Evolutionary conservation across 1,139 yeast genomes (phyloP).

Genomic region (Magnusiomyces clavatus): DNA sequence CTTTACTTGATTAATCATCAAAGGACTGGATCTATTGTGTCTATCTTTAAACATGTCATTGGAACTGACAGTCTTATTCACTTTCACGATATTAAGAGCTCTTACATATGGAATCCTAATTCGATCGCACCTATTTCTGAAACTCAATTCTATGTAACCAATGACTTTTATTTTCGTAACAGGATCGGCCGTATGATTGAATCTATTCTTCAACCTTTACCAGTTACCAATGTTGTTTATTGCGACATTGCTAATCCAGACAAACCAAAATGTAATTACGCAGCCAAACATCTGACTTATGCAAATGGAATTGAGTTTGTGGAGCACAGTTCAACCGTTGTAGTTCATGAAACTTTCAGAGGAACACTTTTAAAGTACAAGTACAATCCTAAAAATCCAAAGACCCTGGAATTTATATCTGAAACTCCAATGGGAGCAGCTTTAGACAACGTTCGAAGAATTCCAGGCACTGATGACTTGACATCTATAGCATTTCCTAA

Average conservation of each 20-base stretch:
- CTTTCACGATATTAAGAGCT: conserved; percentile 11
- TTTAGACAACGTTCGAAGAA: conserved; percentile 16
- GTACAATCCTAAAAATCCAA: conserved; percentile 7
- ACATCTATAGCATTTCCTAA: conserved; percentile 17
- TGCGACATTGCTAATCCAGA: conserved; percentile 9
- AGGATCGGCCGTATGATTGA: conserved; percentile 9
- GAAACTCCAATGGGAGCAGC: conserved; percentile 8
- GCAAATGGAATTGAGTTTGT: conserved; percentile 17
- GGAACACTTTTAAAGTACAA: conserved; percentile 13
- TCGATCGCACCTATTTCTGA: conserved; percentile 15
- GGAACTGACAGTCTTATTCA: conserved; percentile 12
- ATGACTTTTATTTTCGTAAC: conserved; percentile 15
- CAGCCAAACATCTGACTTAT: conserved; percentile 9
- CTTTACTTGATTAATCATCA: conserved; percentile 18
- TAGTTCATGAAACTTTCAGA: conserved; percentile 12
- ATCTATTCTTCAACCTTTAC: conserved; percentile 10
- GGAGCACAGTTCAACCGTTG: conserved; percentile 8
- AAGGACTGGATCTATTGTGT: conserved; percentile 14
- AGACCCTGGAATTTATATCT: neutral
- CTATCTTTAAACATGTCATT: conserved; percentile 16
- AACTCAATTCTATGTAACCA: conserved; percentile 15
- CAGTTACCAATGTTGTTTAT: conserved; percentile 12
- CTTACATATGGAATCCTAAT: conserved; percentile 16
- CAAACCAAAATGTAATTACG: conserved; percentile 10
- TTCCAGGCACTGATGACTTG: conserved; percentile 16